Percentiles rank a stretch among this genome's conserved stretches.
Conservation (phyloP, 1,284 basidiomycete genomes). For the Crucibulum cyathiforme region DNA sequence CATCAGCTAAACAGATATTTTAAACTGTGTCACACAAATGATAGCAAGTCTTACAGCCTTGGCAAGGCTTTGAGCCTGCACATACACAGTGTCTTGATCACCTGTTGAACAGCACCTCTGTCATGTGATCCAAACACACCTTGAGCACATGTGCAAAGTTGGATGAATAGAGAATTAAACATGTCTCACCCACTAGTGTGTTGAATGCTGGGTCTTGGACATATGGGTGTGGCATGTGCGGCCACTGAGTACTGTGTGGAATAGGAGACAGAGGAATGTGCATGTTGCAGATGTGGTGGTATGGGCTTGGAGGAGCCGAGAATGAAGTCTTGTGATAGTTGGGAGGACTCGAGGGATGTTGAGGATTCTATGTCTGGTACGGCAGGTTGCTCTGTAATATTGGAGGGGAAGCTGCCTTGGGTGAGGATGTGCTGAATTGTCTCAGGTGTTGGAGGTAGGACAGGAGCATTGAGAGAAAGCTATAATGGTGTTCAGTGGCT, state of each 20-base stretch:
- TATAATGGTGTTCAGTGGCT: conserved; percentile 51
- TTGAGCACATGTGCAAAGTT: conserved; percentile 77
- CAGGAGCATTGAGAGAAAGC: conserved; percentile 77
- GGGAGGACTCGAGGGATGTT: conserved; percentile 31
- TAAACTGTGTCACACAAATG: conserved; percentile 4
- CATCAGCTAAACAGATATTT: conserved; percentile 59
- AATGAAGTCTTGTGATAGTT: conserved; percentile 28
- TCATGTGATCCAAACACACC: conserved; percentile 71
- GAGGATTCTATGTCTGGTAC: conserved; percentile 8
- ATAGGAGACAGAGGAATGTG: neutral
- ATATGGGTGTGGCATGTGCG: conserved; percentile 19
- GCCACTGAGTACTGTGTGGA: conserved; percentile 9
- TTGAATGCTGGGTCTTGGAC: conserved; percentile 61
- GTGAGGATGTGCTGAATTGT: conserved; percentile 71
- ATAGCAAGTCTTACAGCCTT: conserved; percentile 60
- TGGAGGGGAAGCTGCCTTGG: conserved; percentile 59
- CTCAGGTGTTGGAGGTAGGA: conserved; percentile 75
- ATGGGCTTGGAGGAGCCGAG: conserved; percentile 21
- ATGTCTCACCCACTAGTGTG: conserved; percentile 73
- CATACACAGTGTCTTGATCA: conserved; percentile 74
- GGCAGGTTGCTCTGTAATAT: neutral
- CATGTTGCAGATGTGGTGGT: conserved; percentile 20
- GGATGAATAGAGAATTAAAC: conserved; percentile 63
- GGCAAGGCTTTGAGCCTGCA: conserved; percentile 83
- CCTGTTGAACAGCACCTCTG: conserved; percentile 54